Evolutionary conservation across 2,329 filamentous ascomycete genomes (phyloP).

Genomic region (Uncinocarpus reesii): DNA sequence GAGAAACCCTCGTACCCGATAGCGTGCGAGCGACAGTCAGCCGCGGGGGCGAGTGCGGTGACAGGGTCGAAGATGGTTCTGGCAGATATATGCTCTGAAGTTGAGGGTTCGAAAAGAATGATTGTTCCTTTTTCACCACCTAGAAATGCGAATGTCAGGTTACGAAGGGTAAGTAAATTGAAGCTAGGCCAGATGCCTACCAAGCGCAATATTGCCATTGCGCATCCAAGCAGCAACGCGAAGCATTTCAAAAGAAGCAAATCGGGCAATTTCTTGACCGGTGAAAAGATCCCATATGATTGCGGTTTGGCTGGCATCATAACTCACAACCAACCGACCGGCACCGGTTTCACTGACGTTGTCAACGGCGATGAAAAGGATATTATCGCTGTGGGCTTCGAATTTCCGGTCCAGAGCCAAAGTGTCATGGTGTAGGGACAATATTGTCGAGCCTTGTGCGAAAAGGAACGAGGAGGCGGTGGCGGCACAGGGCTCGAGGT

Average conservation of each 20-base stretch:
- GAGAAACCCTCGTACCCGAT: constrained; percentile 59
- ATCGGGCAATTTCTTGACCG: constrained; percentile 81
- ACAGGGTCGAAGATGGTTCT: constrained; percentile 91
- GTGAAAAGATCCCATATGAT: constrained; percentile 96
- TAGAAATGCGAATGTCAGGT: constrained; percentile 41
- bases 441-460: constrained; percentile 66
- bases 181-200: constrained; percentile 43
- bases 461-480: constrained; percentile 88
- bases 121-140: constrained; percentile 88
- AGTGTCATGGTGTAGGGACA: constrained; percentile 87
- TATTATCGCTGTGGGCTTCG: constrained; percentile 69
- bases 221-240: constrained; percentile 87
- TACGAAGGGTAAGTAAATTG: too few relatives aligned
- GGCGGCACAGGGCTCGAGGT: constrained; percentile 79
- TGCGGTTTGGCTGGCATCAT: constrained; percentile 79
- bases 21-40: constrained; percentile 88
- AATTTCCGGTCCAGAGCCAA: constrained; percentile 81
- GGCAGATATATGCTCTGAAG: constrained; percentile 82
- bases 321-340: constrained; percentile 81
- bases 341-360: constrained; percentile 80
- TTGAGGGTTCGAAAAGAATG: constrained; percentile 85
- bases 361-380: constrained; percentile 76
- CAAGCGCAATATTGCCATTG: constrained; percentile 93
- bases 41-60: constrained; percentile 78
- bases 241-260: constrained; percentile 80